Conservation (phyloP, 441 rosid genomes). For the California macrophylla region DNA sequence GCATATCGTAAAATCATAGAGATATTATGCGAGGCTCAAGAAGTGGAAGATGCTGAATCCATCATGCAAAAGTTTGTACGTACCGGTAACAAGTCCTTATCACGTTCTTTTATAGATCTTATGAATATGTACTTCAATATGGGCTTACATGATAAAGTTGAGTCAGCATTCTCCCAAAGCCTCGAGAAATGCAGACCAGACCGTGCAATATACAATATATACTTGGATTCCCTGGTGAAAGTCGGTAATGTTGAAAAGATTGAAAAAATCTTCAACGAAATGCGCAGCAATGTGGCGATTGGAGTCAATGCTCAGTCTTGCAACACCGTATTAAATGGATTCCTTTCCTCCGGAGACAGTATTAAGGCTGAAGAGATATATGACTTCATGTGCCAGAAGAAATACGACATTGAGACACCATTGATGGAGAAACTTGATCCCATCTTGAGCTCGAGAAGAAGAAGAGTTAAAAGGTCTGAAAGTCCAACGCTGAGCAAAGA, state of each 20-base stretch:
- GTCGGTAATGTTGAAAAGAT: conserved; percentile 47
- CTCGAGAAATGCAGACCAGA: conserved; percentile 51
- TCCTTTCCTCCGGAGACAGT: conserved; percentile 44
- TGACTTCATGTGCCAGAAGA: conserved; percentile 59
- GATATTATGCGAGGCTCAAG: conserved; percentile 42
- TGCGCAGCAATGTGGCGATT: conserved; percentile 35
- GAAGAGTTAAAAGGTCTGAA: conserved; percentile 43
- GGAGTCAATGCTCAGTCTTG: conserved; percentile 59
- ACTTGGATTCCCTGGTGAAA: conserved; percentile 61
- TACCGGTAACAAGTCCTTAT: conserved; percentile 55
- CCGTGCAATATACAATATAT: conserved; percentile 49
- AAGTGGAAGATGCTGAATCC: conserved; percentile 49
- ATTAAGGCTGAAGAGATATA: conserved; percentile 55
- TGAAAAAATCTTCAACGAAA: conserved; percentile 47
- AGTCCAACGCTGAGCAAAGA: conserved; percentile 64
- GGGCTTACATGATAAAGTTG: conserved; percentile 49
- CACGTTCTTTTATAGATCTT: conserved; percentile 48
- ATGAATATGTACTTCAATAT: conserved; percentile 45
- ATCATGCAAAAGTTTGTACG: conserved; percentile 51
- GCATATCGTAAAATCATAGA: conserved; percentile 76
- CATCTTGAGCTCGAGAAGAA: conserved; percentile 44
- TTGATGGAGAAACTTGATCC: conserved; percentile 56
- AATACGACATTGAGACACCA: conserved; percentile 46
- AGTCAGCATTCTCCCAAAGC: conserved; percentile 46
- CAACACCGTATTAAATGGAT: conserved; percentile 55